Conservation (phyloP, 805 yeast genomes). For the Saccharomyces eubayanus region DNA sequence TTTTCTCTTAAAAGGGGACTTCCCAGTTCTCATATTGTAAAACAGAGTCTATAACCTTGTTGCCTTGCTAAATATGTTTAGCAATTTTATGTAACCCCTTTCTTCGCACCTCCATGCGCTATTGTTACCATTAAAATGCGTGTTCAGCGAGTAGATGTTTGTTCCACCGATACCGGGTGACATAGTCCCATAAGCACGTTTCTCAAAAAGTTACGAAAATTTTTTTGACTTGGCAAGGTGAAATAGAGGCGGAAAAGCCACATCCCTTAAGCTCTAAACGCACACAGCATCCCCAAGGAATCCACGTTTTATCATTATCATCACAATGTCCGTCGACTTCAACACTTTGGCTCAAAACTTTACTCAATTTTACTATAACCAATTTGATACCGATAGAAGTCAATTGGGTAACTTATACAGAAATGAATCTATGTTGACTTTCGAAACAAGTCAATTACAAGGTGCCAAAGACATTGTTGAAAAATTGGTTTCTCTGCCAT, state of each 20-base stretch:
- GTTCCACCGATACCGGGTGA: background rate
- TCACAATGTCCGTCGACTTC: conserved; percentile 35
- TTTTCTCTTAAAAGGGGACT: conserved; percentile 31
- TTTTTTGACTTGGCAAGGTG: background rate
- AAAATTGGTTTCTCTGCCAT: conserved; percentile 81
- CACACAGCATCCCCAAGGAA: background rate
- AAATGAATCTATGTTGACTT: conserved; percentile 94
- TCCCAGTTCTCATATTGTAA: conserved; percentile 25
- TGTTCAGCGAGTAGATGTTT: background rate
- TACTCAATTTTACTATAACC: conserved; percentile 90
- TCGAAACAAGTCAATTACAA: conserved; percentile 88
- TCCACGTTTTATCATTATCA: conserved; percentile 5
- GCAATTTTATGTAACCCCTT: background rate
- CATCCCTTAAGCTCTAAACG: background rate
- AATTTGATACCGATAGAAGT: conserved; percentile 86
- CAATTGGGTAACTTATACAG: conserved; percentile 92
- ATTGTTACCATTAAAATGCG: background rate
- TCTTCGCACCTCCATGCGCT: background rate
- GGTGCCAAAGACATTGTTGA: conserved; percentile 91
- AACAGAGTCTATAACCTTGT: background rate
- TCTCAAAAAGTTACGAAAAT: background rate
- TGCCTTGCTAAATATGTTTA: background rate
- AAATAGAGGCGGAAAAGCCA: background rate
- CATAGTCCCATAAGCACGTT: background rate
- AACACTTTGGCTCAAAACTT: conserved; percentile 61